Base-by-base conservation (phyloP, 495 filamentous ascomycete species). In the Evernia prunastri region DNA sequence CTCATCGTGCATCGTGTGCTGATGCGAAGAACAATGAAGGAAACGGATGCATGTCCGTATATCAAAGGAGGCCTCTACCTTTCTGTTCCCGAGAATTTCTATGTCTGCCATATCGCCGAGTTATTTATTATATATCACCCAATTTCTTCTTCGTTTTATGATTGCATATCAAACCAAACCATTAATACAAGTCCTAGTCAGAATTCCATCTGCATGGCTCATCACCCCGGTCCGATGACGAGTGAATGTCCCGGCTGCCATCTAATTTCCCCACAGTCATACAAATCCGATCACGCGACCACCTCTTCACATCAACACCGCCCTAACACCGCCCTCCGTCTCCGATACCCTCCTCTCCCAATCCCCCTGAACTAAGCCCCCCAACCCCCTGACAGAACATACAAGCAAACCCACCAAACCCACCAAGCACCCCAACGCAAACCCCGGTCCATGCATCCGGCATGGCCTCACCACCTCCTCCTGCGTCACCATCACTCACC, bases 361-460 rank as follows among this genome's bases (percentile, higher is more conserved):
- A n/a, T n/a, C n/a, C n/a, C n/a, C n/a, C n/a, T n/a, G n/a, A n/a
- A n/a, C n/a, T n/a, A n/a, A 35, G 33, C 23, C 9, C 33, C 40
- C 31, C 17, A 40, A 23, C 10, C n/a, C 37, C 33, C 36, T 37
- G 7, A 37, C 36, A 37, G n/a, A 11, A 37, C 33, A 25, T 35
- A 11, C 20, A 58, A 33, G n/a, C 12, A 23, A 12, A 51, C 7
- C 12, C 43, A 27, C 20, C 35, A 4, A 35, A 36, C 3, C 12
- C 20, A 18, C 27, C 18, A 49, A 15, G 36, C 20, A 42, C 3
- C 10, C n/a, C 49, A 42, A 29, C 20, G 17, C 36, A 35, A 40
- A 25, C 42, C 35, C 49, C 11, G 10, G 49, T 56, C 49, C 4
- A 63, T 63, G 61, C 61, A 63, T 63, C 51, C 61, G 42, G 27